Conservation (phyloP, 495 filamentous ascomycete species). For the Xylaria cubensis region DNA sequence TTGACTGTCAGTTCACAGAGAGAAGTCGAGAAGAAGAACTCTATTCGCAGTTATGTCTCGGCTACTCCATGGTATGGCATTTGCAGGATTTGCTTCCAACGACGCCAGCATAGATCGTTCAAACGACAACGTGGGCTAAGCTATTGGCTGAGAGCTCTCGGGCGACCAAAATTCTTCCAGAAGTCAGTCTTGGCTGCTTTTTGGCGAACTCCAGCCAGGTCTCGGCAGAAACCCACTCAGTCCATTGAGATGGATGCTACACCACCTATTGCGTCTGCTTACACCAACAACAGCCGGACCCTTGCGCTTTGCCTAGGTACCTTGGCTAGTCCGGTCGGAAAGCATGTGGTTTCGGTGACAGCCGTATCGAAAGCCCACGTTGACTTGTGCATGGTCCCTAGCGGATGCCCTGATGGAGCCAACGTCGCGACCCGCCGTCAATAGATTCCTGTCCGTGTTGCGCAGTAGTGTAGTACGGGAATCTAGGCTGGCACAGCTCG, state of each 20-base stretch:
- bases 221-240: constrained; percentile 14
- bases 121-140: constrained; percentile 14
- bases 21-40: neutral
- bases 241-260: constrained; percentile 1
- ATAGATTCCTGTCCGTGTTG: neutral
- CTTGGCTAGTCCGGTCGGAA: neutral
- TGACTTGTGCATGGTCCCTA: neutral
- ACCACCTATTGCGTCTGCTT: no score
- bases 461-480: neutral
- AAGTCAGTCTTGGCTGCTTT: constrained; percentile 10
- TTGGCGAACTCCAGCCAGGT: constrained; percentile 8
- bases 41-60: neutral
- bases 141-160: constrained; percentile 21
- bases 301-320: neutral
- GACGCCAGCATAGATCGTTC: neutral
- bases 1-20: neutral
- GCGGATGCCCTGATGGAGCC: neutral
- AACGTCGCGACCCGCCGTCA: constrained; percentile 1
- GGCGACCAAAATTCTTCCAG: neutral
- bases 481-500: constrained; percentile 3
- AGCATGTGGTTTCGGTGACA: neutral
- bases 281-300: no score
- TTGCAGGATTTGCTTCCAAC: constrained; percentile 4
- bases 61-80: neutral
- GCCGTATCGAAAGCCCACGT: constrained; percentile 6